phyloP scores from a whole-genome alignment of 2,329 filamentous ascomycete species.

The Alternaria ventricosa region DNA sequence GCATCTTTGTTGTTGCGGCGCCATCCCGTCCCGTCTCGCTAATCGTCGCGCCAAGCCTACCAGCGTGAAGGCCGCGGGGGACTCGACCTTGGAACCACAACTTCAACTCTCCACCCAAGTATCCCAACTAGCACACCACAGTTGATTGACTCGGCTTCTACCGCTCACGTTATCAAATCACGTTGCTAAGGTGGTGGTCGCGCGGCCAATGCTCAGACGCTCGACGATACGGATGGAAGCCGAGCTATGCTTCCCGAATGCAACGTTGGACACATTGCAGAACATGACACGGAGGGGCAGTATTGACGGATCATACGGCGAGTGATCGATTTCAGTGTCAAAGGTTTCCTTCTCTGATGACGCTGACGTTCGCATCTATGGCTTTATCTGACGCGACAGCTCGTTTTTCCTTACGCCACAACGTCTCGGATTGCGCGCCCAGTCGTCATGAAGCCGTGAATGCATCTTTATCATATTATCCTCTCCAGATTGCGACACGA shows the following conservation, averaged over 20 bases:
- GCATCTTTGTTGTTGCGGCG: slow-evolving; percentile 1
- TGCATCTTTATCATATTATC: slow-evolving; percentile 7
- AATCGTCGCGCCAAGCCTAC: slow-evolving; percentile 1
- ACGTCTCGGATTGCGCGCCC: not conserved
- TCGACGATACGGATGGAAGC: slow-evolving; percentile 9
- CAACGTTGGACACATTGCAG: slow-evolving; percentile 26
- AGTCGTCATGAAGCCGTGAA: slow-evolving; percentile 5
- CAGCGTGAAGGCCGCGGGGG: slow-evolving; percentile 1
- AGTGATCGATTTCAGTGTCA: not conserved
- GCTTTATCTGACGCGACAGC: slow-evolving; percentile 10
- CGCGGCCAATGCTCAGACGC: slow-evolving; percentile 31
- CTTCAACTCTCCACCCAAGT: not conserved
- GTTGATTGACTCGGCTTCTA: slow-evolving; percentile 15
- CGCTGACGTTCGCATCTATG: not conserved
- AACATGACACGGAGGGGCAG: slow-evolving; percentile 12
- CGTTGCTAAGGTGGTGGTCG: slow-evolving; percentile 17
- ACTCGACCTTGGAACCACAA: slow-evolving; percentile 1
- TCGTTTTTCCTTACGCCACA: slow-evolving; percentile 12
- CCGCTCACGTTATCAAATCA: slow-evolving; percentile 22
- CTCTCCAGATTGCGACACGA: slow-evolving; percentile 14
- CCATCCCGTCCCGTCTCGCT: slow-evolving; percentile 6
- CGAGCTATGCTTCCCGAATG: slow-evolving; percentile 25
- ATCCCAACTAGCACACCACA: not conserved
- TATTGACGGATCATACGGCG: slow-evolving; percentile 3
- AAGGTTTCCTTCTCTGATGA: not conserved